Evolutionary conservation across 1,284 basidiomycete genomes (phyloP), one percentile per base, ranked within the genome.

Genomic region (Tausonia pullulans): DNA sequence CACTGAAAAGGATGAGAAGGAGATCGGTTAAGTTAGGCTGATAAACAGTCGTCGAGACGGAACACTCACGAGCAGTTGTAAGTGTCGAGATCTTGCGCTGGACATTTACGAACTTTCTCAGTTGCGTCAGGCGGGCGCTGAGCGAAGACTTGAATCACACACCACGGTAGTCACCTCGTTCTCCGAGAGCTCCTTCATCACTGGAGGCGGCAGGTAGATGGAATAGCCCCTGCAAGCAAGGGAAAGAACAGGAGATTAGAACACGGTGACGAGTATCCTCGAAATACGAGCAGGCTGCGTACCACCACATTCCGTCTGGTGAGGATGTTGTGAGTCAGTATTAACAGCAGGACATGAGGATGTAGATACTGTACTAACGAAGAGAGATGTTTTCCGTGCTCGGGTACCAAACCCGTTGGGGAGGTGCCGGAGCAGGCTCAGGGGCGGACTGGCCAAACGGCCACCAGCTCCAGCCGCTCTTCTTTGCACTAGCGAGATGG

Each of bases 401-500:
- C 39, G 58, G 58, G 40, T 60, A 60, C 58, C 58, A 60, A 1
- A 60, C 58, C 49, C 58, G 39, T 8, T 8, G n/a, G 16, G 52
- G 10, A 53, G 52, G 52, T 8, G 52, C 8, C 14, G 52, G 16
- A n/a, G 14, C 43, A 4, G 16, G 13, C 2, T 8, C 10, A 49
- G 48, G 40, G 27, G 27, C 27, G 27, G 27, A 27, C 27, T 27
- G 27, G 27, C 27, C 27, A 14, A 4, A 27, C 13, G 6, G 3
- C 13, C 10, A 6, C 40, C 44, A 11, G 27, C 27, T 46, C 41
- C n/a, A 10, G 6, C n/a, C 14, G 13, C 10, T 45, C 48, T 60
- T 60, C 48, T 52, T 60, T 2, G 49, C 48, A 16, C 13, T 40
- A 7, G 58, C 39, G 48, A n/a, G n/a, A 49, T 49, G 48, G 2